Base-by-base conservation (phyloP, 306 rosid species). In the Vicia faba region DNA sequence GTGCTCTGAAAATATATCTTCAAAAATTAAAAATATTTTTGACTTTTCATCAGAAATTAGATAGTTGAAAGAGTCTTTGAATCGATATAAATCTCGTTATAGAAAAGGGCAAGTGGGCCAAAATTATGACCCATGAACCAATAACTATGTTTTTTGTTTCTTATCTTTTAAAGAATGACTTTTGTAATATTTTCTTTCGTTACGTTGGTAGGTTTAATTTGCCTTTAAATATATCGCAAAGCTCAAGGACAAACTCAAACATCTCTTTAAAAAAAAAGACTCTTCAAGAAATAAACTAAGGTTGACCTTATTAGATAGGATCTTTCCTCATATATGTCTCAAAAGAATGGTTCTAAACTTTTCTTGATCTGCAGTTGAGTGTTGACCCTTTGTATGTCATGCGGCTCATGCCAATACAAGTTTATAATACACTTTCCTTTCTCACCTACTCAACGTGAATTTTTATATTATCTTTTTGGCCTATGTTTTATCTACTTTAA, bases 291-390 rank as follows among this genome's bases (percentile, higher is more conserved):
- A 18, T 36, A 23, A 23, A 46, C 5, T 44, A 40, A 25, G 66
- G 82, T 78, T 78, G 79, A 73, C 79, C 83, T 28, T 57, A 64
- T 56, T 8, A 46, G 19, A 31, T 0, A 57, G 64, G 64, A 38
- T 64, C 64, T 69, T 25, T 54, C 3, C 26, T 50, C 58, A 31
- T 25, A 68, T 61, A 61, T n/a, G 51, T 57, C 48, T 23, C 26
- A 33, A 53, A 56, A 14, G 4, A 28, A 53, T 63, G 71, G 46
- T 53, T 28, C 40, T 59, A 53, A 11, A 57, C 55, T 2, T 2
- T 20, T 20, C 74, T 74, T 36, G 69, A 43, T 46, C 28, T 25
- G 28, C 36, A 29, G 33, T 59, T 51, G 31, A 45, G 4, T 51
- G 54, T 38, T 66, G 74, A 66, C 59, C 40, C 19, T 53, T n/a